A percentile compares a stretch with the other conserved stretches of the same genome.
Conservation (phyloP, 306 rosid species). For the Vigna nakashimae region DNA sequence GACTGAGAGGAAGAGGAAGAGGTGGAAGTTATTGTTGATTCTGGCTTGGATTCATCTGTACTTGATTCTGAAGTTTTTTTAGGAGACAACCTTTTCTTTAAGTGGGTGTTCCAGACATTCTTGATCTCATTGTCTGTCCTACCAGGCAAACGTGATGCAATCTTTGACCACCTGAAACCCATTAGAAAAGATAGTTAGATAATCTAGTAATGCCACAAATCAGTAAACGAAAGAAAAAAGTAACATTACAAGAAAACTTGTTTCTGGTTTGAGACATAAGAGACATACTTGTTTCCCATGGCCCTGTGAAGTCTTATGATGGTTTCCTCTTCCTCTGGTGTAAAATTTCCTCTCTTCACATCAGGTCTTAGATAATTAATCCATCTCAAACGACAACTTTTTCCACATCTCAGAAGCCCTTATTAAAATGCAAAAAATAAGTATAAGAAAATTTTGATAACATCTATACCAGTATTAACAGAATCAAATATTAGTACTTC, state of each 20-base stretch:
- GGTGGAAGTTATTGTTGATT: constrained; percentile 65
- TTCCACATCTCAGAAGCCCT: constrained; percentile 89
- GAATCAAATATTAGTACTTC: not conserved
- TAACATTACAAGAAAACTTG: not conserved
- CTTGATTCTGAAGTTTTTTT: constrained; percentile 35
- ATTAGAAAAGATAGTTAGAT: constrained; percentile 6
- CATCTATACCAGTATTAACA: not conserved
- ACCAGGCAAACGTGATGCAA: constrained; percentile 82
- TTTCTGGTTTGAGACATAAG: not conserved
- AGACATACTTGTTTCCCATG: constrained; percentile 79
- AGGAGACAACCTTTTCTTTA: constrained; percentile 63
- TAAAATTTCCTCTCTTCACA: constrained; percentile 85
- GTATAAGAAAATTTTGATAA: constrained; percentile 11
- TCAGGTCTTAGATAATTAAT: constrained; percentile 95
- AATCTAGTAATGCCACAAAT: not conserved
- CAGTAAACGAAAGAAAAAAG: not conserved
- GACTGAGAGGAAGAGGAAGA: constrained; percentile 64
- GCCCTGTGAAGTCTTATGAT: constrained; percentile 65
- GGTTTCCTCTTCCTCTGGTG: constrained; percentile 72
- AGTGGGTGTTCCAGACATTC: constrained; percentile 95
- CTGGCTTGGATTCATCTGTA: constrained; percentile 55
- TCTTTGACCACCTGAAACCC: constrained; percentile 84
- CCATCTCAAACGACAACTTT: constrained; percentile 98
- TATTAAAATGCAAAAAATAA: not conserved
- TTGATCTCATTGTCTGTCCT: constrained; percentile 95